Evolutionary conservation across 2,329 filamentous ascomycete species (phyloP), one percentile per base, ranked within the genome.

Genomic region (Saccharata proteae): DNA sequence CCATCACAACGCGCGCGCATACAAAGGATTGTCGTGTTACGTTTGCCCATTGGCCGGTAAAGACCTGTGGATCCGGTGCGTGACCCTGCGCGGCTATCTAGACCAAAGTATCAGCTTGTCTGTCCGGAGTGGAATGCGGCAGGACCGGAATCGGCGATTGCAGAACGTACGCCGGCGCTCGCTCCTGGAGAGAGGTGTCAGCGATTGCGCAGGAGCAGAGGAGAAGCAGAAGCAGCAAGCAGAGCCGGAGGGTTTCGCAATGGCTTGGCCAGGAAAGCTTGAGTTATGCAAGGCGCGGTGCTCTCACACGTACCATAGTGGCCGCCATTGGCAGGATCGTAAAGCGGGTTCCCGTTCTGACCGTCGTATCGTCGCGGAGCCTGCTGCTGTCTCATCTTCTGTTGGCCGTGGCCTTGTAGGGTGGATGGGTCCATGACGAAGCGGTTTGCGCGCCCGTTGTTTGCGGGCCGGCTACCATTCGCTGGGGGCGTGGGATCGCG

Each of bases 21-120:
- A 31, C 16, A 23, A 23, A 11, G 8, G 12, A 5, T 19, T 10
- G 17, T 23, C 16, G 13, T 32, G 46, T 19, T 65, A 90, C 88
- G 63, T 98, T 98, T 46, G 84, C 80, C 86, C 88, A 96, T 39
- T 84, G 79, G 11, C 86, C 86, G 1, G 83, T 88, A 59, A 94
- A 96, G 35, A 93, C 73, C 57, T 94, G 86, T 26, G 84, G 67
- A 39, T 75, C 78, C n/a, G 86, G 85, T 27, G 84, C 83, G 57
- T 83, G 90, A 35, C 85, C 85, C 61, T 84, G 78, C 26, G 78
- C 75, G 29, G 86, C 83, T 44, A 94, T 78, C 81, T 90, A 56
- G 49, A 64, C 44, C 45, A 43, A 47, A 50, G 22, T 42, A 38
- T 56, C 47, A 55, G 50, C 38, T 38, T n/a, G n/a, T n/a, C n/a